phyloP scores from a whole-genome alignment of 164 flowering plant species.

The Berberis vulgaris region DNA sequence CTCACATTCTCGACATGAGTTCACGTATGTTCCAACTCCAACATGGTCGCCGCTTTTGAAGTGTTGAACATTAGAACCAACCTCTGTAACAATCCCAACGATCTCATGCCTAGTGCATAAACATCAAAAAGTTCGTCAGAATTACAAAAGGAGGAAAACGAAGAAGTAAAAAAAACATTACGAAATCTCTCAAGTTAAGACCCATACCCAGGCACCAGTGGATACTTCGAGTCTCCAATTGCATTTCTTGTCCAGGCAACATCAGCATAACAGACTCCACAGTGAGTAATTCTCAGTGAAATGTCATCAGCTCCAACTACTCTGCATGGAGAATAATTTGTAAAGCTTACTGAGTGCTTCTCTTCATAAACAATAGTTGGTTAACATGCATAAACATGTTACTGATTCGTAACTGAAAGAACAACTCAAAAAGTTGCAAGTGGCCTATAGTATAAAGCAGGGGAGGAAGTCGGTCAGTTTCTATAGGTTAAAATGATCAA shows the following conservation, averaged over 20 bases:
- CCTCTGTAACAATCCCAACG: conserved; percentile 64
- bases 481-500: too few relatives aligned
- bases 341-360: too few relatives aligned
- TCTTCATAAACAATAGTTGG: too few relatives aligned
- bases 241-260: conserved; percentile 47
- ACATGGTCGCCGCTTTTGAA: conserved; percentile 78
- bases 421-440: too few relatives aligned
- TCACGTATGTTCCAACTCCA: conserved; percentile 80
- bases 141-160: too few relatives aligned
- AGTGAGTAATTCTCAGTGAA: conserved; percentile 59
- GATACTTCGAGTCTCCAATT: conserved; percentile 42
- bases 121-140: too few relatives aligned
- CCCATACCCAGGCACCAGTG: conserved; percentile 73
- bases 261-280: conserved; percentile 82
- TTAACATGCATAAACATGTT: too few relatives aligned
- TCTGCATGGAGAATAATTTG: conserved; percentile 24
- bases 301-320: conserved; percentile 44
- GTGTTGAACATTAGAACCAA: conserved; percentile 51
- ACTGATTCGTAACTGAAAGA: too few relatives aligned
- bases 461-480: too few relatives aligned
- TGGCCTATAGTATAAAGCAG: too few relatives aligned
- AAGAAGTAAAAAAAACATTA: too few relatives aligned
- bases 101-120: conserved; percentile 66
- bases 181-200: not conserved
- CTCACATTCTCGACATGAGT: conserved; percentile 78